Evolutionary conservation across 306 rosid species (phyloP).

Genomic region (Trichosanthes truncata): DNA sequence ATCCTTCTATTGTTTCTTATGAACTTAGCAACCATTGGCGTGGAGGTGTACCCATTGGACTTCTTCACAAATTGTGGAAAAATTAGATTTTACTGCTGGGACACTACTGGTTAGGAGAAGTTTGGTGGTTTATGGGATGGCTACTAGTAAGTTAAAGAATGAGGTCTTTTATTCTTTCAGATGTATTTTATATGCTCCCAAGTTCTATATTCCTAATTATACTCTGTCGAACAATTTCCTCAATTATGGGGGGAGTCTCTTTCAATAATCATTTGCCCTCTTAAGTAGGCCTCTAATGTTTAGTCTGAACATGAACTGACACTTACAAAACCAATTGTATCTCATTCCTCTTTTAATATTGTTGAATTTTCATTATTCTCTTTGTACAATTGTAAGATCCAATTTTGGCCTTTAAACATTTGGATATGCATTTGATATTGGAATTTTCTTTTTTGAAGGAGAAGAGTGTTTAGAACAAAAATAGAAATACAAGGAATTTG

Average conservation of each 20-base stretch:
- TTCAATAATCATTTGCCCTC: too few species aligned
- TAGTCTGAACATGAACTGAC: background rate
- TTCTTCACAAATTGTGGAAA: slow-evolving; percentile 59
- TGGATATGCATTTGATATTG: too few species aligned
- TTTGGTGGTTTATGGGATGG: slow-evolving; percentile 81
- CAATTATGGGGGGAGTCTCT: background rate
- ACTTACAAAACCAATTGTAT: background rate
- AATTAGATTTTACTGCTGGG: slow-evolving; percentile 74
- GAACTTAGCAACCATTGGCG: slow-evolving; percentile 54
- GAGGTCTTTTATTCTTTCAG: background rate
- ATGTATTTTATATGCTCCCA: background rate
- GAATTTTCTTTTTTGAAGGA: too few species aligned
- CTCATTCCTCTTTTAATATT: background rate
- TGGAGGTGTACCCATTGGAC: slow-evolving; percentile 74
- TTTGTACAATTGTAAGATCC: too few species aligned
- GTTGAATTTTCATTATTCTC: background rate
- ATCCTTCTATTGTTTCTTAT: background rate
- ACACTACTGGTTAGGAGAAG: slow-evolving; percentile 78
- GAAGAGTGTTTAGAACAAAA: too few species aligned
- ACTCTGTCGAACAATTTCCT: background rate
- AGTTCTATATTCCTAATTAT: background rate
- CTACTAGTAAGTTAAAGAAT: slow-evolving; percentile 48
- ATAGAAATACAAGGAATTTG: too few species aligned
- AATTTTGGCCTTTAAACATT: too few species aligned
- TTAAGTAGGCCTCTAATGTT: background rate